Evolutionary conservation across 2,329 filamentous ascomycete species (phyloP).

Genomic region (Botrytis fragariae): DNA sequence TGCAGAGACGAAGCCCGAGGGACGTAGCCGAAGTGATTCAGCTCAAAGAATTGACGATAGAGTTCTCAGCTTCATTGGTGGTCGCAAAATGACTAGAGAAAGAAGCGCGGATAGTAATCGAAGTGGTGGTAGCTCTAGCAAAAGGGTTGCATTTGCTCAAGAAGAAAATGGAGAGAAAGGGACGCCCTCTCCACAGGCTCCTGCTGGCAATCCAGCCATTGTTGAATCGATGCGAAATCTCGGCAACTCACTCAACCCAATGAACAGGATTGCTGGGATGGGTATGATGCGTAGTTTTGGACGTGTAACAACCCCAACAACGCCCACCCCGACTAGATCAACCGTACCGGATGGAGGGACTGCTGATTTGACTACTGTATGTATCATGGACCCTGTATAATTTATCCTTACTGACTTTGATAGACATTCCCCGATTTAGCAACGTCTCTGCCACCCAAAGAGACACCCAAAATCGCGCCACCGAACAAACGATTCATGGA

Average conservation of each 20-base stretch:
- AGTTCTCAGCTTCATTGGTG: constrained; percentile 68
- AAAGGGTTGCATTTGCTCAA: constrained; percentile 53
- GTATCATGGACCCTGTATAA: constrained; percentile 27
- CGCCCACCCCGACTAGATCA: constrained; percentile 42
- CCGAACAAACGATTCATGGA: constrained; percentile 74
- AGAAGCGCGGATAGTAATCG: constrained; percentile 71
- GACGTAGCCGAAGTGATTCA: constrained; percentile 36
- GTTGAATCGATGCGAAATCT: constrained; percentile 81
- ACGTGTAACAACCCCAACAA: constrained; percentile 43
- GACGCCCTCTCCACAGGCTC: constrained; percentile 37
- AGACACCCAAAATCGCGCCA: constrained; percentile 56
- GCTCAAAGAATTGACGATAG: constrained; percentile 56
- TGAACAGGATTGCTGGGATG: constrained; percentile 74
- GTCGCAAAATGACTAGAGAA: constrained; percentile 61
- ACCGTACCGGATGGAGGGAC: constrained; percentile 49
- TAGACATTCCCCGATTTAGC: constrained; percentile 63
- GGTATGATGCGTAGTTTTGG: constrained; percentile 75
- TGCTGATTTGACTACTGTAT: constrained; percentile 53
- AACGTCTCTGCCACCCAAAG: constrained; percentile 53
- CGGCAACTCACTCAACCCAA: constrained; percentile 77
- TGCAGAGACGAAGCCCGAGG: constrained; percentile 9
- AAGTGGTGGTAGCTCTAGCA: constrained; percentile 59
- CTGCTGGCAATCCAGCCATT: constrained; percentile 54
- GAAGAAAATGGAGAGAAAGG: constrained; percentile 42
- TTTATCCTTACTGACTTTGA: background rate